These are phyloP conservation scores for Suillus subluteus DNA, from an alignment of 768 basidiomycete genomes.

Conservation along the genomic window DNA sequence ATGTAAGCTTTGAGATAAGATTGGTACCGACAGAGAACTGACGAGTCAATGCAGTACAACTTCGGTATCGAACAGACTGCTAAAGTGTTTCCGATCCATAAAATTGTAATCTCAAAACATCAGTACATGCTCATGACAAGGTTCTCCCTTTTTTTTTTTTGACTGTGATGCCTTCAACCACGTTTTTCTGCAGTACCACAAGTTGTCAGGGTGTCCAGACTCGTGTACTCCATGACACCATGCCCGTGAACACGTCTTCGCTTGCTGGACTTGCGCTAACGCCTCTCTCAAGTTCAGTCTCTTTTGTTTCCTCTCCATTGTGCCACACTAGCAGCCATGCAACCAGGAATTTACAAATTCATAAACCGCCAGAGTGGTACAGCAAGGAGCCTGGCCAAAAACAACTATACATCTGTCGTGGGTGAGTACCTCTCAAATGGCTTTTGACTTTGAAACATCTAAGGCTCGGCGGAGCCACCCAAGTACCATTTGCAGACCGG, in stretches of 20 bases:
- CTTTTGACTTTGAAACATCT: too few species aligned
- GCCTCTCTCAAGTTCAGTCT: not conserved
- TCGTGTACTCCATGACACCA: not conserved
- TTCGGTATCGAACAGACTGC: not conserved
- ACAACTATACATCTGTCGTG: conserved; percentile 17
- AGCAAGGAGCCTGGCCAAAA: conserved; percentile 32
- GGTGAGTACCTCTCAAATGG: too few species aligned
- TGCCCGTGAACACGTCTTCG: not conserved
- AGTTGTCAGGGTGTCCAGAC: not conserved
- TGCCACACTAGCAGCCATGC: conserved; percentile 17
- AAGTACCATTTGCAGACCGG: too few species aligned
- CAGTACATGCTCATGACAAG: not conserved
- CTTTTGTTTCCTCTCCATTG: not conserved
- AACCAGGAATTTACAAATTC: conserved; percentile 36
- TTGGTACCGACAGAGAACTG: not conserved
- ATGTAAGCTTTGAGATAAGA: not conserved
- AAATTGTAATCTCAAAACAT: not conserved
- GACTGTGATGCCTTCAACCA: not conserved
- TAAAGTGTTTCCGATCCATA: not conserved
- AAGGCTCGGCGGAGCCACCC: too few species aligned
- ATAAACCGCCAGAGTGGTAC: conserved; percentile 29
- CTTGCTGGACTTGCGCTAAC: not conserved
- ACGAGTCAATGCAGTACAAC: not conserved
- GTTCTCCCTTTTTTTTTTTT: not conserved
- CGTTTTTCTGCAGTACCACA: not conserved